phyloP scores from a whole-genome alignment of 192 early-diverging fungal species.

The Coemansia reversa region DNA sequence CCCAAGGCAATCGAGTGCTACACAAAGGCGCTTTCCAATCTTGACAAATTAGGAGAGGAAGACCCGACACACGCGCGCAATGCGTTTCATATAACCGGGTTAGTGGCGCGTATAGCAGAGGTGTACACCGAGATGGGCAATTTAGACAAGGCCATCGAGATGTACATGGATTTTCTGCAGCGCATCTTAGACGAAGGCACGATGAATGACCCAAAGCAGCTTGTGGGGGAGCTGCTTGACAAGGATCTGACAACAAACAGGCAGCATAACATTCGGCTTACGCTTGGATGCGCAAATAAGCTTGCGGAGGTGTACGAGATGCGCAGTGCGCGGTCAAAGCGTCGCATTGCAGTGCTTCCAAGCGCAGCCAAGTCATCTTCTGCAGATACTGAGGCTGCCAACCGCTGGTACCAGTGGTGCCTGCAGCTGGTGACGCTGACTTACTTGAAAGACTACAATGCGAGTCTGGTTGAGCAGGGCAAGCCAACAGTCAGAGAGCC shows the following conservation, averaged over 20 bases:
- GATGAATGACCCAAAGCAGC: constrained; percentile 37
- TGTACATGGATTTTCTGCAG: constrained; percentile 39
- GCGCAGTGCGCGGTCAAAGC: constrained; percentile 37
- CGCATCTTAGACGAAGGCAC: constrained; percentile 40
- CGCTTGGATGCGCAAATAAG: constrained; percentile 49
- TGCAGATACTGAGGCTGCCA: constrained; percentile 31
- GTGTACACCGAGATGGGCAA: constrained; percentile 51
- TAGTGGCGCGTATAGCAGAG: constrained; percentile 38
- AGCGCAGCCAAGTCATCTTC: constrained; percentile 19
- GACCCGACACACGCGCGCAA: constrained; percentile 31
- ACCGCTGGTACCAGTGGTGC: constrained; percentile 56
- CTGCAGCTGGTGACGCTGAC: constrained; percentile 50
- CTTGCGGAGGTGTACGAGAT: constrained; percentile 49
- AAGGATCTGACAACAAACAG: constrained; percentile 8
- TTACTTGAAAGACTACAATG: constrained; percentile 51
- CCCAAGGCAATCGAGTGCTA: constrained; percentile 46
- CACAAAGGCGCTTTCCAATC: constrained; percentile 22
- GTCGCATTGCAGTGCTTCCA: constrained; percentile 37
- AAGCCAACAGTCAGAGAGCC: constrained; percentile 27
- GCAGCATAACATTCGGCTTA: constrained; percentile 36
- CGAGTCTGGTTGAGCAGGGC: constrained; percentile 28
- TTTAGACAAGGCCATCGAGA: constrained; percentile 33
- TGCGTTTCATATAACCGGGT: constrained; percentile 42
- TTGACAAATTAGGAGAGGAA: constrained; percentile 30
- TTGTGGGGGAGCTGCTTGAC: constrained; percentile 34